Evolutionary conservation across 495 filamentous ascomycete genomes (phyloP).

Genomic region (Xylaria flabelliformis): DNA sequence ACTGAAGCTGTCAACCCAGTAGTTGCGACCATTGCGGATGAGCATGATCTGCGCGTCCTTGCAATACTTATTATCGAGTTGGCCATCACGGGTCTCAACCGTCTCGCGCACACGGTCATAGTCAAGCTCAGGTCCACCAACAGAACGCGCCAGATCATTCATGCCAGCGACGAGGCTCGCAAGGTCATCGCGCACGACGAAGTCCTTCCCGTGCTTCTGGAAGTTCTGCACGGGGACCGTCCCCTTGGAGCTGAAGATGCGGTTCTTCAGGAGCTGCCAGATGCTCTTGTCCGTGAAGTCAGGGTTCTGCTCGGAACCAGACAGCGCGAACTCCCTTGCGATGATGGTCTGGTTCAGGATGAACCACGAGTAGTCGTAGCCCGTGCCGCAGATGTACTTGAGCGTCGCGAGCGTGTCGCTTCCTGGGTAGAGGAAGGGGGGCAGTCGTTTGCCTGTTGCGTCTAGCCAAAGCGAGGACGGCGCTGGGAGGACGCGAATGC

Average conservation of each 20-base stretch:
- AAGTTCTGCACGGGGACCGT: conserved; percentile 57
- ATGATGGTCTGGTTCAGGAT: conserved; percentile 58
- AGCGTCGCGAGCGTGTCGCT: conserved; percentile 59
- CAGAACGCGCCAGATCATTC: conserved; percentile 52
- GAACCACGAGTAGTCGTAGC: conserved; percentile 63
- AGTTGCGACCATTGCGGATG: conserved; percentile 55
- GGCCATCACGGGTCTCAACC: conserved; percentile 54
- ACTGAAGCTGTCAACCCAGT: conserved; percentile 52
- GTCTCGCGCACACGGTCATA: conserved; percentile 44
- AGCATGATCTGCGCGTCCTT: conserved; percentile 62
- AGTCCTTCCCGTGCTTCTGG: conserved; percentile 56
- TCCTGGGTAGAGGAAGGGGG: conserved; percentile 55
- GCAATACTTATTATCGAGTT: conserved; percentile 55
- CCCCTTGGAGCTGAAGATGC: conserved; percentile 54
- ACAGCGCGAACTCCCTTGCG: conserved; percentile 59
- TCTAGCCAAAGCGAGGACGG: conserved; percentile 62
- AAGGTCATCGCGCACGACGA: conserved; percentile 55
- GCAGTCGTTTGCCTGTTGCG: conserved; percentile 57
- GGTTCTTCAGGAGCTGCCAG: conserved; percentile 51
- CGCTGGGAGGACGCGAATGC: conserved; percentile 57
- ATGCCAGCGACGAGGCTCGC: conserved; percentile 53
- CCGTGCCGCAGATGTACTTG: conserved; percentile 58
- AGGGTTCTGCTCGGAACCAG: conserved; percentile 61
- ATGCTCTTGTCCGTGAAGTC: conserved; percentile 59
- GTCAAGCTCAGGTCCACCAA: conserved; percentile 47